Evolutionary conservation across 768 basidiomycete species (phyloP), one percentile per base, ranked within the genome.

Genomic region (Boletus tylopilopsis): DNA sequence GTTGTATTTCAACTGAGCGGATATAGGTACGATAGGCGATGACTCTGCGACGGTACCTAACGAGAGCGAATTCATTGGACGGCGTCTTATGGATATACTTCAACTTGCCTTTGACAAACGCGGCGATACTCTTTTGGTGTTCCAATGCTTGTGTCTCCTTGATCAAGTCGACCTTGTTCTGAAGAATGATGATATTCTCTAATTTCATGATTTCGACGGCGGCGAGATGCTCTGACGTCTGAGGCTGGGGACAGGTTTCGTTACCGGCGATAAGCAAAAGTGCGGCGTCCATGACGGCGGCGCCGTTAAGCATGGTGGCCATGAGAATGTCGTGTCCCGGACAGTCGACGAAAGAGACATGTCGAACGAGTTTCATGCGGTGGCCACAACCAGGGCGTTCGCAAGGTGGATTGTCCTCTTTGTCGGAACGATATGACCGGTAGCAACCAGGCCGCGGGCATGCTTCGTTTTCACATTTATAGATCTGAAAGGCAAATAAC

Each of bases 281-380:
- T 5, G 96, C 96, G 46, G 94, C 96, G 71, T 98, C 94, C 96
- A 98, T 99, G 76, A 98, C 95, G 10, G 96, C 96, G 35, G 96
- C 96, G 70, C 95, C 96, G 79, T 98, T 98, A 60, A 99, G 77
- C 96, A 99, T 99, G 56, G 95, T 99, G 43, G 96, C 96, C 96
- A 99, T 99, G 70, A 99, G 85, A 84, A 99, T 98, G 71, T 97
- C 94, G 81, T 95, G 94, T 54, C 94, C 91, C 2, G 90, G 92
- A 60, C 88, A 93, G 70, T 99, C 96, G 65, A 99, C 96, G 71
- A 99, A 99, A 4, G 95, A 98, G 63, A 98, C 94, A 63, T 99
- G 96, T 57, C 94, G 86, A 55, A 97, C 66, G 57, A 98, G 83
- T 61, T 87, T 87, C 92, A 97, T 94, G 16, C 82, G 80, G 48